Percentiles rank a stretch among this genome's conserved stretches.
Evolutionary conservation across 345 rosid genomes (phyloP).

Genomic region (Chamaenerion angustifolium): DNA sequence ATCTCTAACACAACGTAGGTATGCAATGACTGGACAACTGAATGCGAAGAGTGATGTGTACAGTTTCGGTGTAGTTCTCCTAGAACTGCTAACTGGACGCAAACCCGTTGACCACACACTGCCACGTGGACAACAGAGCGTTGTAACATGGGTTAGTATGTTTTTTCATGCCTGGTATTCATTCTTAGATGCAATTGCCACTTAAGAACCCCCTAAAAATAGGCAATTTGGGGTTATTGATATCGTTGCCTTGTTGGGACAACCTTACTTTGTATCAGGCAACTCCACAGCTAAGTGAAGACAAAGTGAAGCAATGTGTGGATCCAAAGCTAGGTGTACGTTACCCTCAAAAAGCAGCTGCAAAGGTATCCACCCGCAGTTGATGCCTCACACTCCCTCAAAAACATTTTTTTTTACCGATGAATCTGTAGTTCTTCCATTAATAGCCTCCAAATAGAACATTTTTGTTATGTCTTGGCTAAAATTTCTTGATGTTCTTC

Average conservation of each 20-base stretch:
- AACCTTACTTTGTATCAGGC: not conserved
- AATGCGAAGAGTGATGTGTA: conserved; percentile 6
- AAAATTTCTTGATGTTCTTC: too few species aligned
- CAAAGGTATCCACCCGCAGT: conserved; percentile 1
- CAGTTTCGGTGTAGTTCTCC: conserved; percentile 8
- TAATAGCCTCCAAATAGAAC: not conserved
- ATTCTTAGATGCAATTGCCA: too few species aligned
- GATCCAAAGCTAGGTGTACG: conserved; percentile 23
- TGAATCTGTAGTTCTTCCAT: not conserved
- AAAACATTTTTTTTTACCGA: too few species aligned
- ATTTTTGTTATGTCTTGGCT: not conserved
- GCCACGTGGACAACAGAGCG: conserved; percentile 29
- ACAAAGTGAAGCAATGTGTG: conserved; percentile 29
- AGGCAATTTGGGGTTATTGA: not conserved
- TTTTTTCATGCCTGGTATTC: not conserved
- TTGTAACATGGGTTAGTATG: conserved; percentile 24
- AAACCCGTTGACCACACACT: conserved; percentile 25
- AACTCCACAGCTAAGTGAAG: conserved; percentile 18
- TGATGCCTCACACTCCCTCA: too few species aligned
- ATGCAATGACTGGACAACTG: conserved; percentile 27
- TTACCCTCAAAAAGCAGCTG: conserved; percentile 8
- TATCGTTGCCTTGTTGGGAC: accelerated
- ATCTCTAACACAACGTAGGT: conserved; percentile 9
- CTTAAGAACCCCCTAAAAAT: too few species aligned
- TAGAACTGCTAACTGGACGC: conserved; percentile 5